Evolutionary conservation across 805 yeast genomes (phyloP).

Genomic region (Wickerhamiella alocasiicola): DNA sequence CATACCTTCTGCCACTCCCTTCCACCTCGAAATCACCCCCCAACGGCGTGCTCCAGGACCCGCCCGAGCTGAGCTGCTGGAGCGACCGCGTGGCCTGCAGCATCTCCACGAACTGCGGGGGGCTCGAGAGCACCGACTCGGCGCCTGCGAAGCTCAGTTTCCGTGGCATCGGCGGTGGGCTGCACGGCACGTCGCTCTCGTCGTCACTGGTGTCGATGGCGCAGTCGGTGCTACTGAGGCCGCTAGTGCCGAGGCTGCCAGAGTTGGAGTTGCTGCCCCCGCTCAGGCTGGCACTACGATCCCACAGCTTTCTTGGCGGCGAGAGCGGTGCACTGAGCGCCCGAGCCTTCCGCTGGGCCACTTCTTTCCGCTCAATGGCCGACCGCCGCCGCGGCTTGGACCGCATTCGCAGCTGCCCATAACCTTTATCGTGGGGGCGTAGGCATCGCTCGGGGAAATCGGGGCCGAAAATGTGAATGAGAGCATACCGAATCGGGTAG

Average conservation of each 20-base stretch:
- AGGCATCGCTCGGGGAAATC: slow-evolving; percentile 52
- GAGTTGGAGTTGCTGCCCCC: background rate
- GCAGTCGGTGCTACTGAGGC: slow-evolving; percentile 13
- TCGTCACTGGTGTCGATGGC: slow-evolving; percentile 20
- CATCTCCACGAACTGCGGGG: slow-evolving; percentile 29
- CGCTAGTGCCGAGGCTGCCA: too few relatives aligned
- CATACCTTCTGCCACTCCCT: slow-evolving; percentile 26
- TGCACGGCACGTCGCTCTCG: slow-evolving; percentile 13
- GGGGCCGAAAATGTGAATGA: slow-evolving; percentile 70
- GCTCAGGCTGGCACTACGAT: too few relatives aligned
- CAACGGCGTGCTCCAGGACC: slow-evolving; percentile 14
- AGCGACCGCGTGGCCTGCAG: slow-evolving; percentile 32
- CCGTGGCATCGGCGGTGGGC: slow-evolving; percentile 28
- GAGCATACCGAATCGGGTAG: slow-evolving; percentile 58
- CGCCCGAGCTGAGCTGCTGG: slow-evolving; percentile 29
- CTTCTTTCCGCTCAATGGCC: background rate
- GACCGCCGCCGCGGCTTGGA: background rate
- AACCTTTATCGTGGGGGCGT: slow-evolving; percentile 47
- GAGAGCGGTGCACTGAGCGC: slow-evolving; percentile 3
- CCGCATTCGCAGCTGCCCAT: slow-evolving; percentile 42
- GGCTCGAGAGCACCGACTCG: slow-evolving; percentile 19
- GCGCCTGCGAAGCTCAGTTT: slow-evolving; percentile 22
- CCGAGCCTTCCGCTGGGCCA: background rate
- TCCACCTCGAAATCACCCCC: slow-evolving; percentile 31
- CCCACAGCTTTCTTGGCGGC: background rate